Base-by-base conservation (phyloP, 2,329 filamentous ascomycete genomes). In the Alternaria burnsii region DNA sequence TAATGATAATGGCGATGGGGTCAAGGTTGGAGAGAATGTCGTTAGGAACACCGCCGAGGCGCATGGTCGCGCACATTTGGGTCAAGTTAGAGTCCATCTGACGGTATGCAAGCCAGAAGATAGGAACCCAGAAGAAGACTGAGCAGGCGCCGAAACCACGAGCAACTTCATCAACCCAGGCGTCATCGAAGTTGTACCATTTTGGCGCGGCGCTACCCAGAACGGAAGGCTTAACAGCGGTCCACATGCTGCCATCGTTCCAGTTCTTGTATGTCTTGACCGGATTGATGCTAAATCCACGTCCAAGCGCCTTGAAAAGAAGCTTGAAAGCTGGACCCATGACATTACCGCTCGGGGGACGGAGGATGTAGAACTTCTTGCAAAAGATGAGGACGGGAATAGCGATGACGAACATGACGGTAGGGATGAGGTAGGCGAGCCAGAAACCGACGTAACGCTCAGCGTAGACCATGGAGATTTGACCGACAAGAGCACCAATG, bases 181-280 rank as follows among this genome's bases (percentile, higher is more conserved):
- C 86, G 67, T 93, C 91, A 63, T 93, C 90, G 69, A 92, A 93
- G 0, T 87, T 91, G 88, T 92, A 92, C 90, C 90, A 93, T 0
- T 65, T 53, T 0, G 90, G 90, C 57, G 86, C 86, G 64, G 83
- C 75, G 0, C 77, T 76, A 6, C 84, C 80, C 6, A 91, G 81
- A 40, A 81, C 81, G 67, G 88, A 90, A 4, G 90, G 90, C 79
- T 90, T 90, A 58, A 86, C 85, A 1, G 79, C 71, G n/a, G 90
- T 84, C 87, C 89, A 92, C 78, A 90, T 83, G 12, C 80, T 82
- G 16, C 82, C 82, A 48, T 84, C 80, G 57, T 85, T 82, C 71
- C 87, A 81, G 64, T 85, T 83, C 69, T 79, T 84, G 73, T 82
- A 87, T 32, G 86, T 87, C 18, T 72, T 78, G 40, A 88, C 74